Conservation (phyloP, 495 filamentous ascomycete species). For the Aspergillus ostianus region DNA sequence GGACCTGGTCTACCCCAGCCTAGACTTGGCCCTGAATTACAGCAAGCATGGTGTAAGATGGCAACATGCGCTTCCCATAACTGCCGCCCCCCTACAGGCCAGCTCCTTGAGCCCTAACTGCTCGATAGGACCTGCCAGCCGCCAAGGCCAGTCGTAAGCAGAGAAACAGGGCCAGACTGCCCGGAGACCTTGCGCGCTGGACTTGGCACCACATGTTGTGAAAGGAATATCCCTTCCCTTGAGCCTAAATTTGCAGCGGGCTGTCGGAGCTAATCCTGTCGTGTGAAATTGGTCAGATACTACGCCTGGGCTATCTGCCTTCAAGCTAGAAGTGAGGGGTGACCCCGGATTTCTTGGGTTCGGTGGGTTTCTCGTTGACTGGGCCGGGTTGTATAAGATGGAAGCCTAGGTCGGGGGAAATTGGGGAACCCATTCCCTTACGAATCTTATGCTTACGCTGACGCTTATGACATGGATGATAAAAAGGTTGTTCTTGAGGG, state of each 20-base stretch:
- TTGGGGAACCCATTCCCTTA: background rate
- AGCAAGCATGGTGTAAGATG: constrained; percentile 2
- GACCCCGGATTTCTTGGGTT: background rate
- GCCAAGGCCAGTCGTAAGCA: constrained; percentile 2
- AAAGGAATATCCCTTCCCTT: constrained; percentile 12
- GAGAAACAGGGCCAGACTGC: constrained; percentile 1
- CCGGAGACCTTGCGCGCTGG: constrained; percentile 1
- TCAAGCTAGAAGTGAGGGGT: background rate
- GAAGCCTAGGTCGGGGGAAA: background rate
- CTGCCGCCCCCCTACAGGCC: background rate
- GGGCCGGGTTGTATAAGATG: constrained; percentile 7
- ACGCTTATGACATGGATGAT: constrained; percentile 6
- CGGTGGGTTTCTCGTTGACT: no score
- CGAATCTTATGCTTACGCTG: background rate
- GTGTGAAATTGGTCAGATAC: background rate
- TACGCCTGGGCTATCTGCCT: background rate
- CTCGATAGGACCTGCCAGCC: background rate
- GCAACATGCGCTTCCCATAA: constrained; percentile 5
- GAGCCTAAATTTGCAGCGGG: constrained; percentile 13
- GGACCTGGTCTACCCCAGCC: background rate
- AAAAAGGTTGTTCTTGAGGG: constrained; percentile 9
- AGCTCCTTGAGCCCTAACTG: background rate
- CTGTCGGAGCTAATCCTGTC: background rate
- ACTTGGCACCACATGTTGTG: background rate
- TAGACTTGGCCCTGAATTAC: background rate